These are phyloP conservation scores for Ceratocystis ficicola DNA, from an alignment of 2,329 filamentous ascomycete genomes.

Conservation along the genomic window DNA sequence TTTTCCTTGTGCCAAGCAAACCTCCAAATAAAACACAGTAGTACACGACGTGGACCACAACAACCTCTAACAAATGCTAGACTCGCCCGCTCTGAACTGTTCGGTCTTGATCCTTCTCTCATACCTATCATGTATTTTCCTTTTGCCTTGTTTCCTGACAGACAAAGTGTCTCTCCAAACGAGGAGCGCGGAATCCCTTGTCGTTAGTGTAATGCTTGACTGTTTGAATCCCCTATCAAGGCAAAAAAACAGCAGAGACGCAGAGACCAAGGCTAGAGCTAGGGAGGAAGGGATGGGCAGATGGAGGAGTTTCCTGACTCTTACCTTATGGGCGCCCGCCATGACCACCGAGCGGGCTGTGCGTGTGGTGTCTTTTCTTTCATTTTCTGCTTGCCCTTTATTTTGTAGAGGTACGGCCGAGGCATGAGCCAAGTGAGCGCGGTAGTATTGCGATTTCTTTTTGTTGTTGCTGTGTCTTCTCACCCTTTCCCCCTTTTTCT, in stretches of 20 bases:
- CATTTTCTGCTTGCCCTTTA: neutral
- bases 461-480: neutral
- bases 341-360: neutral
- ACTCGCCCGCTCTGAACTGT: neutral
- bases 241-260: neutral
- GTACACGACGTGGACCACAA: neutral
- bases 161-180: neutral
- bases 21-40: neutral
- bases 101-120: neutral
- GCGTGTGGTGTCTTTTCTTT: neutral
- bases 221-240: neutral
- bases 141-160: neutral
- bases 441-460: neutral
- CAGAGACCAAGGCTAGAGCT: neutral
- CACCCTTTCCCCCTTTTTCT: neutral
- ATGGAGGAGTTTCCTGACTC: conserved; percentile 8
- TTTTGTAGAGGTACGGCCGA: neutral
- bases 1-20: neutral
- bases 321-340: neutral
- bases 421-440: conserved; percentile 1
- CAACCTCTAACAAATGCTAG: neutral
- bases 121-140: too few species aligned
- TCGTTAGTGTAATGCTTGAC: neutral
- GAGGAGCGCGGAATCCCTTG: conserved; percentile 1
- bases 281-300: neutral